These are phyloP conservation scores for Teratosphaeria gauchensis DNA, from an alignment of 2,329 filamentous ascomycete genomes.

Conservation along the genomic window DNA sequence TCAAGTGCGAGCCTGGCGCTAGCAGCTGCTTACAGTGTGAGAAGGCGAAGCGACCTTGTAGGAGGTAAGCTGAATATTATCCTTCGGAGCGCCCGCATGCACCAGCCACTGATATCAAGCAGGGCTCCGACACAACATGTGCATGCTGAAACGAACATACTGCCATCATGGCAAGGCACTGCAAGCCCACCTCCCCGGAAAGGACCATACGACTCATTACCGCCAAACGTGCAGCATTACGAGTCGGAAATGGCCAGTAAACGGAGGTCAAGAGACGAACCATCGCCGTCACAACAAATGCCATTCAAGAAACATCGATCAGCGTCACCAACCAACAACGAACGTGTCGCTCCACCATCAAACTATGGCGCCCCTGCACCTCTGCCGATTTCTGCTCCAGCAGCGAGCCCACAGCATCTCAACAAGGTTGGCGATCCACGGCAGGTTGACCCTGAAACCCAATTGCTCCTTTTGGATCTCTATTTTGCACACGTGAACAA, in stretches of 20 bases:
- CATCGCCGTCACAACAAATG: constrained; percentile 8
- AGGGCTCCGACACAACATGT: constrained; percentile 19
- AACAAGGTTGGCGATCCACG: constrained; percentile 42
- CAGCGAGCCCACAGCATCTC: not conserved
- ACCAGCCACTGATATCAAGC: not conserved
- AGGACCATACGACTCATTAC: constrained; percentile 9
- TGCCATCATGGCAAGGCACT: constrained; percentile 14
- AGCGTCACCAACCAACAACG: constrained; percentile 12
- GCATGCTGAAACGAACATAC: constrained; percentile 10
- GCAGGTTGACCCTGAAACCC: constrained; percentile 39
- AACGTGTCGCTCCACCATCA: not conserved
- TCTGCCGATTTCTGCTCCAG: not conserved
- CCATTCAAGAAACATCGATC: constrained; percentile 23
- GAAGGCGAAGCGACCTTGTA: constrained; percentile 78
- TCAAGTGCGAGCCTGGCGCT: constrained; percentile 85
- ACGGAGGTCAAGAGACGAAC: constrained; percentile 19
- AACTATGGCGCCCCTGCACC: not conserved
- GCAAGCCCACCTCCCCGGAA: constrained; percentile 16
- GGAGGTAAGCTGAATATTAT: constrained; percentile 47
- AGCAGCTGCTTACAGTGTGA: constrained; percentile 85
- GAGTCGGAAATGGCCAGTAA: constrained; percentile 17
- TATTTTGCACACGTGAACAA: constrained; percentile 50
- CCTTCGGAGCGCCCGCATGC: constrained; percentile 9
- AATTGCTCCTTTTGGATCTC: constrained; percentile 43
- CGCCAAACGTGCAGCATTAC: constrained; percentile 5